A percentile compares a stretch with the other conserved stretches of the same genome.
phyloP scores from a whole-genome alignment of 2,329 filamentous ascomycete genomes.

The Diaporthe sp. region DNA sequence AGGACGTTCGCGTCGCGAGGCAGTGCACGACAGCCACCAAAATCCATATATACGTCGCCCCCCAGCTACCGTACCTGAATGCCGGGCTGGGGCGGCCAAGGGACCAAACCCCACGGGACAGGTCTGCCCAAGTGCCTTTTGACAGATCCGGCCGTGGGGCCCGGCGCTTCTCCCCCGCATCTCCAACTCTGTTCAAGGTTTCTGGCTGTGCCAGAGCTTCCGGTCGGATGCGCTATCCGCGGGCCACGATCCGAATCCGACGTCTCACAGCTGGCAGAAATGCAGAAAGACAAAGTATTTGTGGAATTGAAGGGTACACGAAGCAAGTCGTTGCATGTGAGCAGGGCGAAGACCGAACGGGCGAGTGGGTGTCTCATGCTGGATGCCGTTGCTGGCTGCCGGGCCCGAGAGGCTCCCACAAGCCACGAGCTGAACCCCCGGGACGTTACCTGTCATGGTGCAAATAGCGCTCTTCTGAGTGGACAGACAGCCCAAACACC shows the following conservation, averaged over 20 bases:
- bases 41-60: neutral
- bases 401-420: neutral
- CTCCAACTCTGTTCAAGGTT: constrained; percentile 5
- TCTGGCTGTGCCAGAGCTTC: neutral
- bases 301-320: neutral
- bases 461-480: constrained; percentile 5
- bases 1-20: constrained; percentile 13
- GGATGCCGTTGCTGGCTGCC: neutral
- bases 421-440: neutral
- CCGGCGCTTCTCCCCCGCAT: constrained; percentile 6
- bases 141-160: constrained; percentile 13
- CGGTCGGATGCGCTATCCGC: constrained; percentile 22
- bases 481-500: neutral
- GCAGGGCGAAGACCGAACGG: constrained; percentile 11
- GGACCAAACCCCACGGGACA: constrained; percentile 16
- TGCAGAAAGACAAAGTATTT: neutral
- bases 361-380: neutral
- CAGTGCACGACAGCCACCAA: neutral
- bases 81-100: constrained; percentile 27
- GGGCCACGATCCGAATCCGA: constrained; percentile 26
- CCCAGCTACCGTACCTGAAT: constrained; percentile 22
- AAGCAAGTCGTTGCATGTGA: neutral
- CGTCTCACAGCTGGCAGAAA: neutral
- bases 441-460: too few species aligned
- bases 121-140: neutral